Conservation (phyloP, 2,329 filamentous ascomycete genomes). For the Hypoxylon sp. region DNA sequence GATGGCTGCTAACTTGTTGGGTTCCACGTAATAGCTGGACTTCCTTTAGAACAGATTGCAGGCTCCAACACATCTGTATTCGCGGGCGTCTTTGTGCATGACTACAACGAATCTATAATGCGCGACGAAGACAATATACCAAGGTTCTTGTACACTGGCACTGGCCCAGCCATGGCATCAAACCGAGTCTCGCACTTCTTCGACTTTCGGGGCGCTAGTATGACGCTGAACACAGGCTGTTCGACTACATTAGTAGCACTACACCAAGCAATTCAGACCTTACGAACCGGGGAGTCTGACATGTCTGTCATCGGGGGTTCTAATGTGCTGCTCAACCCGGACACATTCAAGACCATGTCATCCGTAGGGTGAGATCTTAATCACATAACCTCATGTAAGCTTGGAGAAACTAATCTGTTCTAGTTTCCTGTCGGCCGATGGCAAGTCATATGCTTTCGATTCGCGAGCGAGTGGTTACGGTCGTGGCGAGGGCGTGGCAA, state of each 20-base stretch:
- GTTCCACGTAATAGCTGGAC: constrained; percentile 47
- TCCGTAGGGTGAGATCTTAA: constrained; percentile 53
- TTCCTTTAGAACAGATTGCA: constrained; percentile 46
- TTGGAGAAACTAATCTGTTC: not conserved
- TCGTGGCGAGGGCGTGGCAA: constrained; percentile 61
- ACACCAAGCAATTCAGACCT: constrained; percentile 37
- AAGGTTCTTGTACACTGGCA: not conserved
- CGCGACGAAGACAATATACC: constrained; percentile 12
- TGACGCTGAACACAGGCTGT: constrained; percentile 55
- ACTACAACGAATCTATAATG: constrained; percentile 26
- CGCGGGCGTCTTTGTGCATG: constrained; percentile 39
- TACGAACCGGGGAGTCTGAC: constrained; percentile 15
- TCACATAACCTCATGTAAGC: not conserved
- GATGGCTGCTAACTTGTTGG: not conserved
- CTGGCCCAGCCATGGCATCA: constrained; percentile 11
- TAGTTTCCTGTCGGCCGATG: constrained; percentile 9
- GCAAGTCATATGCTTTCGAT: constrained; percentile 19
- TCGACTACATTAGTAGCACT: constrained; percentile 53
- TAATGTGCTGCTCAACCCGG: constrained; percentile 51
- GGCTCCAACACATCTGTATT: constrained; percentile 54
- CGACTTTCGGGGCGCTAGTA: constrained; percentile 51
- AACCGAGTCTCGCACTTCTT: constrained; percentile 52
- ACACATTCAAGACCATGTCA: constrained; percentile 60
- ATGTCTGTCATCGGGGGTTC: constrained; percentile 51
- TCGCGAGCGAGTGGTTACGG: constrained; percentile 59